Base-by-base conservation (phyloP, 2,329 filamentous ascomycete species). In the Coniochaeta hoffmannii region DNA sequence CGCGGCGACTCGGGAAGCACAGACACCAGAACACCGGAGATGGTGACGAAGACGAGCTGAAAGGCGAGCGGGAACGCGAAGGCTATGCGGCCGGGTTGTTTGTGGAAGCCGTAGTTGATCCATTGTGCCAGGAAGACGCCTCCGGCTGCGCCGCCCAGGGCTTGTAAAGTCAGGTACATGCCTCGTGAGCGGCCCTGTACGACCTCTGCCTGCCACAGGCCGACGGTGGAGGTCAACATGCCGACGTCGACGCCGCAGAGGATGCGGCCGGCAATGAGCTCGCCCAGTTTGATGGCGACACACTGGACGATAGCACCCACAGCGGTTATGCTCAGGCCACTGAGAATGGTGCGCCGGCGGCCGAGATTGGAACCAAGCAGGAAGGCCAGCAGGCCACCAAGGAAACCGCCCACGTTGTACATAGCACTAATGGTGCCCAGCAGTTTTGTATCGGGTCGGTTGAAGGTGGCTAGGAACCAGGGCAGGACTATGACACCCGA, bases 401-500 rank as follows among this genome's bases (percentile, higher is more conserved):
- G 54, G 44, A 76, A 68, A 50, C 71, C 74, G 28, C 56, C 56
- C 2, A 56, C 35, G 57, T 74, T 73, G 62, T 76, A 76, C 50
- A 71, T 71, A 17, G 66, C 67, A 32, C 74, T 72, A 31, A 76
- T 72, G 53, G 74, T 72, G 1, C 73, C 74, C 28, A 70, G 66
- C 6, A 71, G 60, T 0, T 66, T 66, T 19, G 69, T 67, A 14
- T 63, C 63, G 1, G 73, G 72, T 56, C 73, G 58, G 26, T 67
- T 56, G 34, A 77, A 73, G 2, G 69, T 65, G 3, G 64, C 55
- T 4, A 77, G 65, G 59, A 73, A 79, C 52, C 78, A 69, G 14
- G 71, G 61, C 34, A 73, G 76, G 10, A 73, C 69, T 10, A 79
- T 66, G 15, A 79, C 74, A 11, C 74, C 74, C 2, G 73, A 71